Conservation (phyloP, 495 filamentous ascomycete species). For the Lasiosphaeris hirsuta region DNA sequence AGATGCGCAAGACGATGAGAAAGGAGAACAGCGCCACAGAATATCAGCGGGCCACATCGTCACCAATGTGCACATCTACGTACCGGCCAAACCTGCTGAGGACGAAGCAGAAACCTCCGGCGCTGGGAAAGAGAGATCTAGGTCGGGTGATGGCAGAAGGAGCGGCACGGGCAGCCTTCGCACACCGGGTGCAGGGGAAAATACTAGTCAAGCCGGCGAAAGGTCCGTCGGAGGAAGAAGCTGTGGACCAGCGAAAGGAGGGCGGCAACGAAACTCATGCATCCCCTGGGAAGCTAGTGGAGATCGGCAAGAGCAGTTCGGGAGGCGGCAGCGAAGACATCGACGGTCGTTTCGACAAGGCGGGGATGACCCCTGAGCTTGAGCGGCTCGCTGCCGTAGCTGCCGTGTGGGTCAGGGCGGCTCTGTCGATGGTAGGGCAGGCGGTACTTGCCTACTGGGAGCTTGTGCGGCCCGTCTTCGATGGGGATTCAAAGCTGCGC, state of each 20-base stretch:
- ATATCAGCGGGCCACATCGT: conserved; percentile 10
- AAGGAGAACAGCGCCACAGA: background rate
- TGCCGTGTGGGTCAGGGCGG: background rate
- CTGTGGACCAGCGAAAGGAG: background rate
- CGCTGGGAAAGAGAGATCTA: background rate
- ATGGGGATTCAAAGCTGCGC: conserved; percentile 25
- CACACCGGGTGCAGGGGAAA: conserved; percentile 1
- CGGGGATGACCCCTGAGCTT: too few relatives aligned
- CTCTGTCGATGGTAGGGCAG: conserved; percentile 9
- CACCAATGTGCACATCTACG: conserved; percentile 24
- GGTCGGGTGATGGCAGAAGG: conserved; percentile 25
- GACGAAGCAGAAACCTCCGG: background rate
- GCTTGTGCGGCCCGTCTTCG: conserved; percentile 29
- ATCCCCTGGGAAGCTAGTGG: background rate
- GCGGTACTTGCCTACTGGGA: conserved; percentile 26
- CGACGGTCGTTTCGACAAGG: conserved; percentile 12
- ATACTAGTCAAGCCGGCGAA: background rate
- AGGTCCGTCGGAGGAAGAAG: background rate
- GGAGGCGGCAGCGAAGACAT: conserved; percentile 20
- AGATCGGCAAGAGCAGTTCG: background rate
- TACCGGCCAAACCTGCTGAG: conserved; percentile 7
- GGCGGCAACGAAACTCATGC: background rate
- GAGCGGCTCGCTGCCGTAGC: background rate
- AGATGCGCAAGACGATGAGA: conserved; percentile 32
- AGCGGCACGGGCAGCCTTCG: conserved; percentile 27